These are phyloP conservation scores for Candida lessepsii DNA, from an alignment of 805 yeast species.

Conservation along the genomic window DNA sequence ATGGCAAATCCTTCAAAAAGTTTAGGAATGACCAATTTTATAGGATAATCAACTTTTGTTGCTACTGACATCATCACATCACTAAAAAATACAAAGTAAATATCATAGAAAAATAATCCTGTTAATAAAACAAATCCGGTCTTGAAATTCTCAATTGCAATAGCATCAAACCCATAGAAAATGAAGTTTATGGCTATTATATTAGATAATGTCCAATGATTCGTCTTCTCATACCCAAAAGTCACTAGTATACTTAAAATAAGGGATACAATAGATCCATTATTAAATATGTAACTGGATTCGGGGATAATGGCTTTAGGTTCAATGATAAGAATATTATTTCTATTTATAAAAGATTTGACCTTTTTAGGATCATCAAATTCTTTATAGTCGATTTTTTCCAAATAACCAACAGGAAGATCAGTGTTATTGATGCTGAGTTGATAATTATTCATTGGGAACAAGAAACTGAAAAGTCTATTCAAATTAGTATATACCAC, in stretches of 20 bases:
- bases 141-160: constrained; percentile 44
- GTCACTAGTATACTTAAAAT: constrained; percentile 16
- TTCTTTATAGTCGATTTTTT: constrained; percentile 4
- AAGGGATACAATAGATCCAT: constrained; percentile 14
- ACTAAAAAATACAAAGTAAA: constrained; percentile 65
- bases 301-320: constrained; percentile 26
- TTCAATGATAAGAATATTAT: constrained; percentile 16
- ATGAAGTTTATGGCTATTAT: constrained; percentile 42
- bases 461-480: background rate
- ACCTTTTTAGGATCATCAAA: constrained; percentile 5
- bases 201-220: constrained; percentile 31
- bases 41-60: constrained; percentile 51
- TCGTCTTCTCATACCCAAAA: constrained; percentile 9
- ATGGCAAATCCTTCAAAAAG: constrained; percentile 26
- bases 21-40: constrained; percentile 46
- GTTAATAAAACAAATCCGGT: constrained; percentile 45
- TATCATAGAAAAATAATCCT: constrained; percentile 59
- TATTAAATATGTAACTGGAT: constrained; percentile 21
- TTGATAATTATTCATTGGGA: constrained; percentile 5
- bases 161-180: constrained; percentile 39
- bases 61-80: constrained; percentile 66
- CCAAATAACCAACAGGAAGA: constrained; percentile 7
- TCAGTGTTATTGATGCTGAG: constrained; percentile 4
- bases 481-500: background rate
- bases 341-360: constrained; percentile 2